Conservation (phyloP, 2,329 filamentous ascomycete genomes). For the Fusarium pininemorale region DNA sequence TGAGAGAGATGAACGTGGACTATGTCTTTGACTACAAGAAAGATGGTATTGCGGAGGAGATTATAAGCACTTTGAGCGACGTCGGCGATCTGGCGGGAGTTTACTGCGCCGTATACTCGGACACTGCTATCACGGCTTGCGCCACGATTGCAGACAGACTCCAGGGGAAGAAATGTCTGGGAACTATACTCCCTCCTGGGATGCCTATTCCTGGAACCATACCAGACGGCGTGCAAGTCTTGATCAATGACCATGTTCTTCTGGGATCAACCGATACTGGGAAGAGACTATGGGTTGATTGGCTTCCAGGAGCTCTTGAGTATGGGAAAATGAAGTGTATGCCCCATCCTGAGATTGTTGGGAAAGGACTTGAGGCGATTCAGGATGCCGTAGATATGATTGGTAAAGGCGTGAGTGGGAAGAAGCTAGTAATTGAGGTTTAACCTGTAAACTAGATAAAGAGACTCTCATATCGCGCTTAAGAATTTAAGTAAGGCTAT, state of each 20-base stretch:
- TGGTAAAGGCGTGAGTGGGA: background rate
- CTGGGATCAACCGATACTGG: background rate
- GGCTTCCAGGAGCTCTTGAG: background rate
- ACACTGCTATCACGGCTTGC: background rate
- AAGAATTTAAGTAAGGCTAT: too few species aligned
- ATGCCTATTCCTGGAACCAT: fast-evolving
- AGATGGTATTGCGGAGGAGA: background rate
- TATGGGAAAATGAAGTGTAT: background rate
- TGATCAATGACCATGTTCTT: background rate
- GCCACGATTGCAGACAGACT: background rate
- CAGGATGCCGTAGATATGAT: background rate
- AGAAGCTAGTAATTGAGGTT: background rate
- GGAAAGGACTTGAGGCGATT: background rate
- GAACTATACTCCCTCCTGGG: background rate
- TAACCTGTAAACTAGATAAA: fast-evolving
- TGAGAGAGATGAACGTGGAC: background rate
- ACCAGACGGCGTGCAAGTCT: background rate
- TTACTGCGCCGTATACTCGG: background rate
- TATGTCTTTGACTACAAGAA: background rate
- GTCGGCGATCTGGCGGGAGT: background rate
- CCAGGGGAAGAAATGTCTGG: background rate
- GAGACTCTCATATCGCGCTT: too few species aligned
- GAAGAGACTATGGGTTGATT: background rate
- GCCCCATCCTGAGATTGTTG: background rate
- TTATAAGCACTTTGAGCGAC: fast-evolving